Evolutionary conservation across 2,329 filamentous ascomycete species (phyloP).

Genomic region (Phyllosticta ampelicida): DNA sequence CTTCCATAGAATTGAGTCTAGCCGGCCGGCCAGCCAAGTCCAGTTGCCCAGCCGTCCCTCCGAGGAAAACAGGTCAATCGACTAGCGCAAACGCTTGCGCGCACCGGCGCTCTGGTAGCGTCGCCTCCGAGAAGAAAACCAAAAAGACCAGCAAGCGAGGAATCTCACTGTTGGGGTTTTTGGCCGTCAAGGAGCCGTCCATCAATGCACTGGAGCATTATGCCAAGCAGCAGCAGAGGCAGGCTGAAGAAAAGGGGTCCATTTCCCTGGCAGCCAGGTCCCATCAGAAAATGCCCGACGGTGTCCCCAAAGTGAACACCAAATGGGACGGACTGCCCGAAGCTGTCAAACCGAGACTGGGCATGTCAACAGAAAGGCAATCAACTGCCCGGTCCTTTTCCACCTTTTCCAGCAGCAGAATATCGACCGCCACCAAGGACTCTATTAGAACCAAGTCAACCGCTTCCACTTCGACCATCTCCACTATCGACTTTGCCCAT

Average conservation of each 20-base stretch:
- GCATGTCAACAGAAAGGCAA: neutral
- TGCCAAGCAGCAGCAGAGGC: conserved; percentile 30
- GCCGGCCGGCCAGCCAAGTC: neutral
- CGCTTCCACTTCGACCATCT: neutral
- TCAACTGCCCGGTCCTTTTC: neutral
- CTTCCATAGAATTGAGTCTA: neutral
- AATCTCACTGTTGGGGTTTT: conserved; percentile 33
- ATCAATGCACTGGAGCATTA: conserved; percentile 36
- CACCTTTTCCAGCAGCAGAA: neutral
- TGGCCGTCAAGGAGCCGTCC: conserved; percentile 40
- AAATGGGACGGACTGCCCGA: conserved; percentile 45
- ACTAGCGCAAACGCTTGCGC: neutral
- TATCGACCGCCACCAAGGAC: neutral
- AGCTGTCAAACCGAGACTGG: conserved; percentile 16
- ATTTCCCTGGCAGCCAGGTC: conserved; percentile 27
- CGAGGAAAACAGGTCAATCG: neutral
- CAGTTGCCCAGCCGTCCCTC: neutral
- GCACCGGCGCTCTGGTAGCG: neutral
- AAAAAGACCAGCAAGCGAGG: conserved; percentile 16
- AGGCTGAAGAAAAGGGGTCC: conserved; percentile 14
- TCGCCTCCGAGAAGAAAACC: neutral
- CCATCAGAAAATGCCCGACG: conserved; percentile 36
- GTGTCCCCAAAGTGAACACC: conserved; percentile 43
- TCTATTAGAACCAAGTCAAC: neutral
- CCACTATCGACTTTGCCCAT: neutral